Base-by-base conservation (phyloP, 176 grass and related monocot species). In the Carex parvula region DNA sequence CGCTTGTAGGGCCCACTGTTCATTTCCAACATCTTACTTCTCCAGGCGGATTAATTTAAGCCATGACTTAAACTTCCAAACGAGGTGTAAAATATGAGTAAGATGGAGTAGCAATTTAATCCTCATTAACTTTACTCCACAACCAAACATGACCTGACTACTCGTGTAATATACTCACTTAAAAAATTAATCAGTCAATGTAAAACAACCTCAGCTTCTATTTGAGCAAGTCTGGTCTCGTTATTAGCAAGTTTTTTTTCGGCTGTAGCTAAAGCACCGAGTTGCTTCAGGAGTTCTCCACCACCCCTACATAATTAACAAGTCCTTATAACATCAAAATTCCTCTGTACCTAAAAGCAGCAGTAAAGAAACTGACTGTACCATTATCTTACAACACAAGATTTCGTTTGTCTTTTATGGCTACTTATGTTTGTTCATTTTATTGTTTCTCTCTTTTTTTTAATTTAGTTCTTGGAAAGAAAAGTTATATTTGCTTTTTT, bases 261-360 rank as follows among this genome's bases (percentile, higher is more conserved):
- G 82, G 96, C 90, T 79, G 82, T 87, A 67, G 90, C 88, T 68
- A 99, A 87, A 83, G 90, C 89, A 80, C 93, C 85, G 41, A 99
- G 91, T 84, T 95, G 90, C 66, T 80, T 84, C 87, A 99, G 77
- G 35, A 95, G 65, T 58, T 95, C 87, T 29, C 90, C 93, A 68
- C 87, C 87, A 81, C 86, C 85, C 83, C 96, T 99, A 86, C 62
- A 85, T 50, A 33, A 82, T 84, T 61, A 87, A 76, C 12, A 53
- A 54, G 4, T 56, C 55, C 44, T 48, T 67, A 9, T 22, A 81
- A 82, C 29, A 64, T 58, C 5, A 22, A 70, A 62, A 85, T 79
- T 58, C 0, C 16, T 26, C 42, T 65, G 46, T 61, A 62, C 60
- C 60, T 67, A 18, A 20, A 82, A 5, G 30, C 30, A 68, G 86